A percentile compares a stretch with the other conserved stretches of the same genome.
Evolutionary conservation across 306 rosid species (phyloP).

Genomic region (Cicer cuneatum): DNA sequence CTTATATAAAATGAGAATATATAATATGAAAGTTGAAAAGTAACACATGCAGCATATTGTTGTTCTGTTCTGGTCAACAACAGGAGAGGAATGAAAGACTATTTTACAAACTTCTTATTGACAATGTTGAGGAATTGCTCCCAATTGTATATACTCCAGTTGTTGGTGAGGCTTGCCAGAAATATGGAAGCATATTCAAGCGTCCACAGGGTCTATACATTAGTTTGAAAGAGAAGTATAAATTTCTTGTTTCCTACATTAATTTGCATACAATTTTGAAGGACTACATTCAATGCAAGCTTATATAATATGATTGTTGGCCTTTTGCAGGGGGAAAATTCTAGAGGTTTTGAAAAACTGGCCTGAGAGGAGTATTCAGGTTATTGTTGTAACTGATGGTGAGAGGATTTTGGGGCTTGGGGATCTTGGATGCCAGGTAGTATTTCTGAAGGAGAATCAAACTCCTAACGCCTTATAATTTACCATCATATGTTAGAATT

Average conservation of each 20-base stretch:
- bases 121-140: conserved; percentile 86
- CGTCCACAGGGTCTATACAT: conserved; percentile 99
- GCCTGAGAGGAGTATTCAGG: conserved; percentile 88
- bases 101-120: conserved; percentile 84
- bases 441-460: conserved; percentile 43
- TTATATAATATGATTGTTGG: conserved; percentile 27
- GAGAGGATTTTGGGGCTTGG: conserved; percentile 98
- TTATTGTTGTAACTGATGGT: conserved; percentile 94
- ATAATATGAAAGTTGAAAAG: neutral
- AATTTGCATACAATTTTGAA: conserved; percentile 20
- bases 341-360: conserved; percentile 96
- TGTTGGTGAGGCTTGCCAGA: conserved; percentile 97
- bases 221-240: conserved; percentile 92
- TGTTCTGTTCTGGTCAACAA: conserved; percentile 28
- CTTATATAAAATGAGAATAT: neutral
- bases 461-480: conserved; percentile 36
- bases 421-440: conserved; percentile 99
- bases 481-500: neutral
- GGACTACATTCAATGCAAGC: conserved; percentile 8
- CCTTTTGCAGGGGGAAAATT: conserved; percentile 73
- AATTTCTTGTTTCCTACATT: neutral
- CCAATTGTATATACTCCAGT: conserved; percentile 92
- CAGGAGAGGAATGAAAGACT: conserved; percentile 95
- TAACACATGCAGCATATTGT: conserved; percentile 5
- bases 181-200: conserved; percentile 91